Percentiles rank a stretch among this genome's conserved stretches.
Evolutionary conservation across 2,329 filamentous ascomycete species (phyloP).

Genomic region (Fusarium sp.): DNA sequence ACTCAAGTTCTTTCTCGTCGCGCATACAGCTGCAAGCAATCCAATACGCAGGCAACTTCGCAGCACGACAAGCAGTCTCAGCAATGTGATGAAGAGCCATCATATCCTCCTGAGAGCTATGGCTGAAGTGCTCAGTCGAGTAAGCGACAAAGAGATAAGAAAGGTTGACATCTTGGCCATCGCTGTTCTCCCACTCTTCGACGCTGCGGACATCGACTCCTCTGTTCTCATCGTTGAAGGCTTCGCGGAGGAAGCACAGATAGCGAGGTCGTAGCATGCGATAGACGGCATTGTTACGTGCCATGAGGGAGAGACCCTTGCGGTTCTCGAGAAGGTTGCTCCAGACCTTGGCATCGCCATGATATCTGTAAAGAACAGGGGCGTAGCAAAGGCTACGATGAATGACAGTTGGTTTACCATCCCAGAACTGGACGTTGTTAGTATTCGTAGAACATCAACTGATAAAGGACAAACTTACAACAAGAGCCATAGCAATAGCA

Average conservation of each 20-base stretch:
- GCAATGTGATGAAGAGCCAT: slow-evolving; percentile 44
- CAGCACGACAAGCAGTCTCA: slow-evolving; percentile 43
- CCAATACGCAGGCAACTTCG: slow-evolving; percentile 44
- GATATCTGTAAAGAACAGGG: slow-evolving; percentile 41
- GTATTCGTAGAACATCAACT: rapidly evolving
- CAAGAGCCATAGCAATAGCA: slow-evolving; percentile 41
- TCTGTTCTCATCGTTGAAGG: slow-evolving; percentile 38
- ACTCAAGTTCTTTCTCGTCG: slow-evolving; percentile 40
- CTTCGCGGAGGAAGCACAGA: slow-evolving; percentile 42
- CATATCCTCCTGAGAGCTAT: slow-evolving; percentile 40
- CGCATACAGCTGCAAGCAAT: slow-evolving; percentile 45
- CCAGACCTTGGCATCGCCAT: slow-evolving; percentile 45
- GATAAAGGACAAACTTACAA: slow-evolving; percentile 22
- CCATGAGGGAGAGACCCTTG: slow-evolving; percentile 37
- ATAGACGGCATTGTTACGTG: slow-evolving; percentile 41
- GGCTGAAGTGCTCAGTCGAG: slow-evolving; percentile 43
- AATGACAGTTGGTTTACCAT: slow-evolving; percentile 26
- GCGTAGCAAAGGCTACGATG: slow-evolving; percentile 38
- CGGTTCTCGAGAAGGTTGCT: slow-evolving; percentile 44
- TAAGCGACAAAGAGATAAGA: slow-evolving; percentile 44
- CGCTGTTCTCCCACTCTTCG: slow-evolving; percentile 40
- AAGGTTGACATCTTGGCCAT: slow-evolving; percentile 35
- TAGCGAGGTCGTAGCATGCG: slow-evolving; percentile 41
- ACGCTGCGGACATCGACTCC: slow-evolving; percentile 42
- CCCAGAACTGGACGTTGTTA: slow-evolving; percentile 39